Percentiles rank a stretch among this genome's conserved stretches.
phyloP scores from a whole-genome alignment of 2,329 filamentous ascomycete species.

The Boeremia lycopersici region DNA sequence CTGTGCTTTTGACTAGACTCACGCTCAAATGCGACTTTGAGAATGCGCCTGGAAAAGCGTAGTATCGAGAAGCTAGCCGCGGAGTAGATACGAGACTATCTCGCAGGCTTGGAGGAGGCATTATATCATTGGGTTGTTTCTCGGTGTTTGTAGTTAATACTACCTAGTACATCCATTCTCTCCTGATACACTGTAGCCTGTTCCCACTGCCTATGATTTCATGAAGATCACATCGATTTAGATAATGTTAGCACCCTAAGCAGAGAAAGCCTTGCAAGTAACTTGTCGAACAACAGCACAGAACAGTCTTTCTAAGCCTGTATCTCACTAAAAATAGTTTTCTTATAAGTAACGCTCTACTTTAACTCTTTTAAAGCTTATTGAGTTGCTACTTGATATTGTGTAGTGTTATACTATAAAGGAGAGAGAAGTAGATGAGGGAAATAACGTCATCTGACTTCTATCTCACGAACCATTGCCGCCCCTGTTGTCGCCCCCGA shows the following conservation, averaged over 20 bases:
- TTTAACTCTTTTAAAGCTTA: too few species aligned
- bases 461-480: too few species aligned
- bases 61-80: background rate
- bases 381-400: too few species aligned
- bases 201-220: background rate
- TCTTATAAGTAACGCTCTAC: too few species aligned
- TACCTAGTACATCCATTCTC: background rate
- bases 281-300: too few species aligned
- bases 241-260: too few species aligned
- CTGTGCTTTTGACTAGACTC: background rate
- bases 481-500: background rate
- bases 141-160: background rate
- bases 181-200: background rate
- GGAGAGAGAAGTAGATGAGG: too few species aligned
- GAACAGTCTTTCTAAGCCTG: too few species aligned
- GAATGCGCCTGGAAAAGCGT: background rate
- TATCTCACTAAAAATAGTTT: too few species aligned
- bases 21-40: background rate
- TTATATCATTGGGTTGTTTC: background rate
- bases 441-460: too few species aligned
- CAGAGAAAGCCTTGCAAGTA: too few species aligned
- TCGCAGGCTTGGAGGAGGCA: background rate
- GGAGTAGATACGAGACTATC: background rate
- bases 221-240: background rate
- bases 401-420: too few species aligned